phyloP scores from a whole-genome alignment of 768 basidiomycete species.

The Auricularia cornea region DNA sequence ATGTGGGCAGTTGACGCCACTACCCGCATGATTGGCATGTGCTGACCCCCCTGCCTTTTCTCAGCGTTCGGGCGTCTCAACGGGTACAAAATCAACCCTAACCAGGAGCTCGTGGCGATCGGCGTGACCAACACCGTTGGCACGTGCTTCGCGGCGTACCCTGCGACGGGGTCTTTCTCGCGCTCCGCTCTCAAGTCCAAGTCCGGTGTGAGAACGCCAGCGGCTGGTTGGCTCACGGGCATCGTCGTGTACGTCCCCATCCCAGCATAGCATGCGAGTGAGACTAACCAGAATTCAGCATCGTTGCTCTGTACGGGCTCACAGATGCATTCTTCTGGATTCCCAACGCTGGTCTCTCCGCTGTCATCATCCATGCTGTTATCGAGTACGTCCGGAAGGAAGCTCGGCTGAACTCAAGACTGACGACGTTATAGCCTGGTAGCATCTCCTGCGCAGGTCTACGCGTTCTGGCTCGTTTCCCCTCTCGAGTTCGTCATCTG shows the following conservation, averaged over 20 bases:
- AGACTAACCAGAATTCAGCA: conserved; percentile 9
- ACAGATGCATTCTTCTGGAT: conserved; percentile 92
- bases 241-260: conserved; percentile 47
- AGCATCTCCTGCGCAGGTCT: conserved; percentile 72
- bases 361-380: conserved; percentile 92
- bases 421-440: conserved; percentile 42
- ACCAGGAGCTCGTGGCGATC: conserved; percentile 94
- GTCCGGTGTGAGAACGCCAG: conserved; percentile 94
- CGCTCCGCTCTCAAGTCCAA: conserved; percentile 95
- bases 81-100: conserved; percentile 87
- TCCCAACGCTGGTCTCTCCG: conserved; percentile 62
- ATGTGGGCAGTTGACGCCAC: conserved; percentile 41
- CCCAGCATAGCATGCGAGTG: no score
- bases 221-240: conserved; percentile 77
- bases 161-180: conserved; percentile 97
- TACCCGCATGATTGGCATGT: not conserved
- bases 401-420: conserved; percentile 4
- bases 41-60: conserved; percentile 3
- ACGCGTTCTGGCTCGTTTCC: conserved; percentile 87
- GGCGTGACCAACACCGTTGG: conserved; percentile 94
- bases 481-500: conserved; percentile 91
- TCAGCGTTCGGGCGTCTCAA: conserved; percentile 93
- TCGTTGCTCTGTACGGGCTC: conserved; percentile 90
- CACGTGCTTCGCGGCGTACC: conserved; percentile 84
- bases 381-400: conserved; percentile 33